phyloP scores from a whole-genome alignment of 2,329 filamentous ascomycete species.

The Zymoseptoria brevis region DNA sequence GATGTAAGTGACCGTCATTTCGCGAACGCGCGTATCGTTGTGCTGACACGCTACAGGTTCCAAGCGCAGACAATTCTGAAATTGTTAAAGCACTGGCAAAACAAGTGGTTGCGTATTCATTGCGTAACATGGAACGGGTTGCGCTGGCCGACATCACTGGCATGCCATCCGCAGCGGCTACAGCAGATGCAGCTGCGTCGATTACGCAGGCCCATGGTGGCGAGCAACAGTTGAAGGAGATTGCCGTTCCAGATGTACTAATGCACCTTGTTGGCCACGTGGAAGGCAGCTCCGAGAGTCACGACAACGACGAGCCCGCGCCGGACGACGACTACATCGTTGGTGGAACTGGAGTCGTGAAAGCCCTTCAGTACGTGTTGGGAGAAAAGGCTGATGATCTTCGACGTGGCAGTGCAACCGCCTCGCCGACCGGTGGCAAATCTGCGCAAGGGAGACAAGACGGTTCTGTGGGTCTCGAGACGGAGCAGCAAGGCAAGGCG shows the following conservation, averaged over 20 bases:
- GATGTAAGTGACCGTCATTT: slow-evolving; percentile 45
- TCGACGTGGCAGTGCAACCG: slow-evolving; percentile 30
- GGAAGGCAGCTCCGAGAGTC: slow-evolving; percentile 41
- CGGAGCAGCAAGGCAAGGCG: slow-evolving; percentile 52
- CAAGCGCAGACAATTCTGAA: slow-evolving; percentile 71
- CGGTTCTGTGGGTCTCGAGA: slow-evolving; percentile 24
- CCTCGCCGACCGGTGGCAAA: slow-evolving; percentile 39
- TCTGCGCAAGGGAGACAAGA: slow-evolving; percentile 28
- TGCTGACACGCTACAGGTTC: slow-evolving; percentile 40
- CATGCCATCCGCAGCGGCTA: slow-evolving; percentile 21
- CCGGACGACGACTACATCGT: slow-evolving; percentile 94
- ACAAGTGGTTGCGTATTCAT: slow-evolving; percentile 88
- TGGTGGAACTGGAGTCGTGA: slow-evolving; percentile 88
- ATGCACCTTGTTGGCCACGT: slow-evolving; percentile 75
- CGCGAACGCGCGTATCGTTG: not conserved
- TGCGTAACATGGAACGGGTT: slow-evolving; percentile 79
- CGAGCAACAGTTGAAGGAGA: slow-evolving; percentile 46
- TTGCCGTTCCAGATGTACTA: slow-evolving; percentile 72
- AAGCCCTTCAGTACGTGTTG: slow-evolving; percentile 83
- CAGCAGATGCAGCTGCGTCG: slow-evolving; percentile 39
- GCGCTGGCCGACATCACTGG: slow-evolving; percentile 56
- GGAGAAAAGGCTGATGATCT: slow-evolving; percentile 60
- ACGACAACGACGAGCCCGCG: slow-evolving; percentile 59
- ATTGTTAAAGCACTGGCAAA: slow-evolving; percentile 86
- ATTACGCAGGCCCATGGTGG: slow-evolving; percentile 35